Evolutionary conservation across 306 rosid genomes (phyloP).

Genomic region (Cyamopsis tetragonoloba): DNA sequence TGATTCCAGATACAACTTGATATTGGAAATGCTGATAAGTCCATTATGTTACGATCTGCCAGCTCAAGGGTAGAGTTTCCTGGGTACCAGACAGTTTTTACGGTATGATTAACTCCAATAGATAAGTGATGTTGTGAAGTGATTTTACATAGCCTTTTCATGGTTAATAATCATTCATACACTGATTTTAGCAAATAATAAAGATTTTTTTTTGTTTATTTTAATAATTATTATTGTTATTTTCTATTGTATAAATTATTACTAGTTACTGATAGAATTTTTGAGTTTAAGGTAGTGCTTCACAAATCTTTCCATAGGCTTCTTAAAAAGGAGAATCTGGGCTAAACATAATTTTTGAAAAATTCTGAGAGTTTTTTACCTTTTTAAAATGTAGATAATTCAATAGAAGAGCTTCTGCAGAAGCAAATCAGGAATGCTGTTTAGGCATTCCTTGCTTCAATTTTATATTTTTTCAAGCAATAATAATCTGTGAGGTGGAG

Average conservation of each 20-base stretch:
- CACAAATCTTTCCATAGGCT: no score
- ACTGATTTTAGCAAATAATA: not conserved
- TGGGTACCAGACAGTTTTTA: slow-evolving; percentile 78
- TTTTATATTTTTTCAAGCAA: not conserved
- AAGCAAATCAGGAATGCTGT: no score
- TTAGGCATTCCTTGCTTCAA: not conserved
- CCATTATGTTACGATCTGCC: slow-evolving; percentile 66
- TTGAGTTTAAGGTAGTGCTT: slow-evolving; percentile 19
- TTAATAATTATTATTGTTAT: not conserved
- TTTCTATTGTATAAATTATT: not conserved
- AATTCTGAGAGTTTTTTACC: no score
- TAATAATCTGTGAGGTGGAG: slow-evolving; percentile 3
- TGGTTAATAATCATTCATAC: not conserved
- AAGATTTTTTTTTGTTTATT: slow-evolving; percentile 1
- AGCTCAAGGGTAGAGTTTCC: slow-evolving; percentile 67
- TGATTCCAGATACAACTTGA: slow-evolving; percentile 70
- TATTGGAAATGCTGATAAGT: slow-evolving; percentile 56
- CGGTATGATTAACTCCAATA: slow-evolving; percentile 44
- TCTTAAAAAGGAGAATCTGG: no score
- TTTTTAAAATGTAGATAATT: no score
- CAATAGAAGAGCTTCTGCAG: no score
- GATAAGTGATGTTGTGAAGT: slow-evolving; percentile 3
- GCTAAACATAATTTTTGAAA: no score
- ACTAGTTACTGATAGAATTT: not conserved
- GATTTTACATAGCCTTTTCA: slow-evolving; percentile 13